Base-by-base conservation (phyloP, 129 eudicot genomes). In the Glebionis coronaria region DNA sequence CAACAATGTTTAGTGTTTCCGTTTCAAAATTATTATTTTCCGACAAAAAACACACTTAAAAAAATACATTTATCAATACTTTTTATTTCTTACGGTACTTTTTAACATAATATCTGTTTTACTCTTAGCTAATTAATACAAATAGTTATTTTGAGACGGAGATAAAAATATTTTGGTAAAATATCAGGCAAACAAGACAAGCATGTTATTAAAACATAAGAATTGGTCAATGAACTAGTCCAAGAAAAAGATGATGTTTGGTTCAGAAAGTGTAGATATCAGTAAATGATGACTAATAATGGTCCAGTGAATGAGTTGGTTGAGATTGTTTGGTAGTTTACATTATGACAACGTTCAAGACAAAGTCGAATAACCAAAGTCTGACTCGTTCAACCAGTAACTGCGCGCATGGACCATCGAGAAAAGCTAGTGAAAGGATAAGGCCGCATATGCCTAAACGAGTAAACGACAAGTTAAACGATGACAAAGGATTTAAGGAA, bases 221-320 rank as follows among this genome's bases (percentile, higher is more conserved):
- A 69, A 69, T n/a, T 12, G 58, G 57, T 68, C 20, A 23, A 68
- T 9, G 35, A 61, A 15, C 6, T 15, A 47, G 67, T 61, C 67
- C 59, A 28, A 35, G 8, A 35, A 35, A 35, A 16, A 49, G 10
- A 49, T 49, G 15, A 65, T 44, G 23, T n/a, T 50, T 66, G 46
- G 58, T n/a, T 64, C 18, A 66, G 71, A 50, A 25, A 28, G 47
- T 66, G 46, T 50, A 25, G 27, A 65, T 46, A 40, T 56, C 12
- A 29, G 25, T 56, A 47, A n/a, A 7, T 45, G 46, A 44, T 18
- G 46, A 57, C n/a, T 44, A 27, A 29, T 44, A 27, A 29, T 70
- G 75, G 55, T 58, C 75, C 75, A 46, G 59, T 44, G 20, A 70
- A 57, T 21, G 20, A 14, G 28, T 45, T 18, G 47, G 73, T 55